Conservation (phyloP, 2,329 filamentous ascomycete genomes). For the Colletotrichum sp. region DNA sequence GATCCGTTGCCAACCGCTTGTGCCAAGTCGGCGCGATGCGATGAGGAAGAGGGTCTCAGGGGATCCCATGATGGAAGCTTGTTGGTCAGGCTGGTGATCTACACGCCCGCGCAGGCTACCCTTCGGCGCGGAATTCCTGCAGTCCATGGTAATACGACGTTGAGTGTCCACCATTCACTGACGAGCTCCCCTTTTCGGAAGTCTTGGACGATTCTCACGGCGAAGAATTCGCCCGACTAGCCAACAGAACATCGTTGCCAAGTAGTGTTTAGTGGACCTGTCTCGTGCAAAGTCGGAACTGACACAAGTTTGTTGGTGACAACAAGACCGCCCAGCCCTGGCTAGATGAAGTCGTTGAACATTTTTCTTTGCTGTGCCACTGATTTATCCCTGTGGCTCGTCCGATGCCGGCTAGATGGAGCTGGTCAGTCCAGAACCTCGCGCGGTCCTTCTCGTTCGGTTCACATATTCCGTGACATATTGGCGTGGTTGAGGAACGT, state of each 20-base stretch:
- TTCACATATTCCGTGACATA: background rate
- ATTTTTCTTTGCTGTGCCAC: background rate
- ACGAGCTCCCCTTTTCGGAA: background rate
- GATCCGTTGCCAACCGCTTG: slow-evolving; percentile 2
- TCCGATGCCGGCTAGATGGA: background rate
- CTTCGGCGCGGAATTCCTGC: background rate
- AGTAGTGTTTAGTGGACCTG: background rate
- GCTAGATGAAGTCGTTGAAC: background rate
- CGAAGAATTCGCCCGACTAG: background rate
- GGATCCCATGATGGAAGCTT: background rate
- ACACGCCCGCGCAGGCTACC: background rate
- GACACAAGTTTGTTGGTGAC: background rate
- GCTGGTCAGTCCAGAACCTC: background rate
- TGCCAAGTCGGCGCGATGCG: slow-evolving; percentile 4
- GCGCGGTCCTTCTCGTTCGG: background rate
- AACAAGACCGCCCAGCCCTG: background rate
- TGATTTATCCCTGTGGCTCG: background rate
- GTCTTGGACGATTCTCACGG: background rate
- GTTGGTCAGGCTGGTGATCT: background rate
- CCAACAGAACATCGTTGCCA: background rate
- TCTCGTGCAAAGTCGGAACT: slow-evolving; percentile 1
- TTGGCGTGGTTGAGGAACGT: background rate
- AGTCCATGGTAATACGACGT: background rate
- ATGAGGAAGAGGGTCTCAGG: background rate
- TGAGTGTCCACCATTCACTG: background rate